Base-by-base conservation (phyloP, 441 rosid species). In the Geranium incanum region DNA sequence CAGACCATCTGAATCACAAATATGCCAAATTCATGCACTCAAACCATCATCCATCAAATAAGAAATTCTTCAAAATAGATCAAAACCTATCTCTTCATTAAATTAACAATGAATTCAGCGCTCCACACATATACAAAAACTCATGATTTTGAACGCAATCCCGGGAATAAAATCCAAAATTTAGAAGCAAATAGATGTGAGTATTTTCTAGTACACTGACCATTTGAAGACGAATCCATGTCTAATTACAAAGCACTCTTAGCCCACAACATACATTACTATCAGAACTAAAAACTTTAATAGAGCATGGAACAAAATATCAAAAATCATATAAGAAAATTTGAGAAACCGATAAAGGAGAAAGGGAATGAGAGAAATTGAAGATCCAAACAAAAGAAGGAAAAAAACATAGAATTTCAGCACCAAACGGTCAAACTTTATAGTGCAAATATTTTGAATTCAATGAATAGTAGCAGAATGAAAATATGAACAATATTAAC, bases 181-280 rank as follows among this genome's bases (percentile, higher is more conserved):
- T n/a, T n/a, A n/a, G n/a, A n/a, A n/a, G 12, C 5, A 36, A 28
- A 4, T 66, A 71, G 37, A 19, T 11, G n/a, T 15, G 12, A 36
- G 38, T 12, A 0, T 45, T n/a, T n/a, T n/a, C n/a, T 6, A 12
- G 18, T 11, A 52, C 4, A 52, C n/a, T 66, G 79, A 86, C 90
- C 85, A 65, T 81, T 83, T 60, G 82, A 78, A 76, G 83, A 68
- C 55, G 81, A 83, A 76, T 83, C 89, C 86, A 82, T 85, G 7
- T 77, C 59, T 65, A 76, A 0, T 43, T 36, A 74, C 43, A 74
- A 70, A 78, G 72, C 75, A 36, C 65, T n/a, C 77, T 73, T 78
- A 82, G 84, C 80, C 76, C 78, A 79, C 81, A 83, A 82, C 91
- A 88, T 89, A 52, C 59, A 52, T 52, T 86, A 85, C 65, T 62